Base-by-base conservation (phyloP, 371 early-diverging fungal genomes). In the Blastocladiella emersonii region DNA sequence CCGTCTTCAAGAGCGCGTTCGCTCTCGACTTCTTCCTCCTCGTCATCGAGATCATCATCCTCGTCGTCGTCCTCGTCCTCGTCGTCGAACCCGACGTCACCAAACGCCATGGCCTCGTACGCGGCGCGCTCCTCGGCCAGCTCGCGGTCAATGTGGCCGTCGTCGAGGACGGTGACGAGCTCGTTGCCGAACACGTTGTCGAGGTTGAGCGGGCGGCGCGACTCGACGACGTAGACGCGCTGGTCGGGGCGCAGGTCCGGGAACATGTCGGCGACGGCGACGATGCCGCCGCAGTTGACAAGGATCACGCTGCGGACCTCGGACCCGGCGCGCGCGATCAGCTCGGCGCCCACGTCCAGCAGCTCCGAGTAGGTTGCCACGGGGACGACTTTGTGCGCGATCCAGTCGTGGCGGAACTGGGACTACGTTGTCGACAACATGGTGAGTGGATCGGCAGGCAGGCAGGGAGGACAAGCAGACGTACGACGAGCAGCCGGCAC, bases 231-330 rank as follows among this genome's bases (percentile, higher is more conserved):
- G 64, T 90, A 84, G 10, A 91, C 80, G 0, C 78, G 79, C 25
- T 86, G 74, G 5, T 78, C 68, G n/a, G 79, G 79, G 6, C 74
- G 67, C 35, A 83, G 61, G 10, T 68, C 66, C 45, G 41, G 27
- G 55, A 91, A 77, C 13, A 82, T 69, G 32, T 91, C 85, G 25
- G 73, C 74, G 10, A 93, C 68, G 63, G 91, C 88, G 41, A 89
- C 75, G 34, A 80, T 65, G 2, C 85, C 93, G 10, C 93, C 94
- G 70, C 92, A 92, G 73, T 94, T 93, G 63, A 95, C 76, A 72
- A 92, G 76, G 37, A 94, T 72, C 35, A 93, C 77, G 0, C 87
- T 78, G 15, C 83, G 80, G 34, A 92, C 70, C 85, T 90, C 23
- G 13, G 59, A 19, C 25, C 34, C 55, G 25, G 34, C 25, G 23